A percentile compares a stretch with the other conserved stretches of the same genome.
These are phyloP conservation scores for Globisporangium polare DNA, from an alignment of 352 stramenopile genomes.

Conservation along the genomic window DNA sequence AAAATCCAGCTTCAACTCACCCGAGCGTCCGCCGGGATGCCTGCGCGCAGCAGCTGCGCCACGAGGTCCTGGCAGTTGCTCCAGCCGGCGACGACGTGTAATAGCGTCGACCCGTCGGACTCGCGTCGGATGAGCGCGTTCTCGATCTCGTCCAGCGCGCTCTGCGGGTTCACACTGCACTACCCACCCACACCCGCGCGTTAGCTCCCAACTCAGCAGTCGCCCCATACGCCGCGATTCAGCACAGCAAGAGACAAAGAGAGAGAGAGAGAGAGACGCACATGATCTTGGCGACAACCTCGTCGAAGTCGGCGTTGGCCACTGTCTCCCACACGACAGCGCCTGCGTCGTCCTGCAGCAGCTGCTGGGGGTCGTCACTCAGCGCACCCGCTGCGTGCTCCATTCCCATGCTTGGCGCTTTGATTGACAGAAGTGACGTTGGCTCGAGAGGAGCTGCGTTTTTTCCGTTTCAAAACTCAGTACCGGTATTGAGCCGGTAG, in stretches of 20 bases:
- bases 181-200: not conserved
- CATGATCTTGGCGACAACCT: slow-evolving; percentile 20
- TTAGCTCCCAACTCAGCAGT: not conserved
- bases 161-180: slow-evolving; percentile 34
- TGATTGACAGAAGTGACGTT: no score
- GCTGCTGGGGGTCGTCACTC: no score
- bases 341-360: not conserved
- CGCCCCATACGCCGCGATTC: no score
- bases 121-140: slow-evolving; percentile 28
- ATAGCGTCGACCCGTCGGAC: slow-evolving; percentile 46
- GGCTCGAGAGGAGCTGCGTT: no score
- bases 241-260: not conserved
- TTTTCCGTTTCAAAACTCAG: not conserved
- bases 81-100: slow-evolving; percentile 54
- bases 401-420: not conserved
- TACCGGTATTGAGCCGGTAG: not conserved
- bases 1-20: slow-evolving; percentile 11
- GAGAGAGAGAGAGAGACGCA: slow-evolving; percentile 3
- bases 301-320: slow-evolving; percentile 15
- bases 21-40: slow-evolving; percentile 29
- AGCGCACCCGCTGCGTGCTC: not conserved
- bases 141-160: slow-evolving; percentile 24
- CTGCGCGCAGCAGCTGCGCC: slow-evolving; percentile 31
- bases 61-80: slow-evolving; percentile 52
- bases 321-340: slow-evolving; percentile 8